Evolutionary conservation across 164 flowering plant genomes (phyloP), one percentile per base, ranked within the genome.

Genomic region (Magnolia changhungtana): DNA sequence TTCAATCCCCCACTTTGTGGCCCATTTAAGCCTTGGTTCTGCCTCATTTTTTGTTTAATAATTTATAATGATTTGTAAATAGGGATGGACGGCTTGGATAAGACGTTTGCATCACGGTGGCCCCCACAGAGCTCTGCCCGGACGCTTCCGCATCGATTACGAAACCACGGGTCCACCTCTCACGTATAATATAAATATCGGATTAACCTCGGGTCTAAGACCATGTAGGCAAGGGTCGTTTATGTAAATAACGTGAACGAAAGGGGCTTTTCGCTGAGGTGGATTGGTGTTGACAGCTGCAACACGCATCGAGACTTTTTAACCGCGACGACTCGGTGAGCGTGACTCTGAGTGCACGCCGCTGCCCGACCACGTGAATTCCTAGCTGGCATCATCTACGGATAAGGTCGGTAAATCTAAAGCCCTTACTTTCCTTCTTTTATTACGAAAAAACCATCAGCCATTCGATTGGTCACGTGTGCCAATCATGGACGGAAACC

Each of bases 311-410:
- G 21, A 23, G 14, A 55, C 13, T 55, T 13, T 55, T 16, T 55
- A 72, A 27, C 67, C 72, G 31, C 64, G 75, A 69, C 65, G 79
- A 73, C 59, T 76, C 69, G 76, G 75, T 67, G 58, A 37, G 77
- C 79, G 72, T 76, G 77, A 76, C 71, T 31, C 29, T 61, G 76
- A 75, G 78, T 37, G 80, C 80, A 75, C 78, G 83, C 76, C 73
- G 71, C 78, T 75, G 55, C 76, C 75, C 83, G 66, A 75, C 80
- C 72, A 49, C 75, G 66, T 73, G 63, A 67, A 61, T 29, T 71
- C 65, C 80, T 59, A 71, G 78, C 73, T 76, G 80, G 78, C 75
- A 75, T n/a, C 55, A 27, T 45, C 29, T 23, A 18, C 8, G 78
- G 81, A 79, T 72, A 72, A 75, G 78, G 72, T 65, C 72, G 13